Percentiles rank a stretch among this genome's conserved stretches.
Conservation (phyloP, 2,329 filamentous ascomycete species). For the Phyllosticta citrichinensis region DNA sequence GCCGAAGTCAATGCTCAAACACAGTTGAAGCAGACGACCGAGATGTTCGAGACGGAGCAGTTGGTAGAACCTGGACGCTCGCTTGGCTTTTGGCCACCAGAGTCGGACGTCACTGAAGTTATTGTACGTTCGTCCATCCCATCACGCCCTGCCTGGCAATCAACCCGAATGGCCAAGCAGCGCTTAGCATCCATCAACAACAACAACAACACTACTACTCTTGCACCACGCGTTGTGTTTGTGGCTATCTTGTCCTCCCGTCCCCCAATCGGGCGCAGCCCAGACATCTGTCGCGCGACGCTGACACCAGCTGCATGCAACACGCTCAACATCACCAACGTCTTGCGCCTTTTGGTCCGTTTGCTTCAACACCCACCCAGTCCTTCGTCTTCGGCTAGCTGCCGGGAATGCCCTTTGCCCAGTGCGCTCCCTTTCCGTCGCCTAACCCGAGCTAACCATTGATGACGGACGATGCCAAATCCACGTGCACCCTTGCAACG, state of each 20-base stretch:
- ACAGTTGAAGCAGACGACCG: constrained; percentile 4
- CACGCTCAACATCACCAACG: not conserved
- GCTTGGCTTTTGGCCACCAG: not conserved
- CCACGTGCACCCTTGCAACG: not conserved
- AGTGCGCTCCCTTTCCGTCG: not conserved
- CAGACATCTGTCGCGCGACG: not conserved
- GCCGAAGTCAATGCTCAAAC: constrained; percentile 2
- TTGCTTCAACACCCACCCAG: too few species aligned
- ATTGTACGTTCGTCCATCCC: too few species aligned
- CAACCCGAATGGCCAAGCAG: not conserved
- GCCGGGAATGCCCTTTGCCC: not conserved
- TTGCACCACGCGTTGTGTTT: not conserved
- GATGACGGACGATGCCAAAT: not conserved
- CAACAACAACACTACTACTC: not conserved
- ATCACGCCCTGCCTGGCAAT: too few species aligned
- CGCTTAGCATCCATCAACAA: not conserved
- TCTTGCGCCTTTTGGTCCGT: not conserved
- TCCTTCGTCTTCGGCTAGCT: not conserved
- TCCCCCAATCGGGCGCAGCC: not conserved
- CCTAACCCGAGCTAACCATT: not conserved
- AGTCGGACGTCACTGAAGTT: too few species aligned
- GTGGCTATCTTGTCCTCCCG: not conserved
- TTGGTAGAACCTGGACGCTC: not conserved
- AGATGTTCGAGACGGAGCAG: too few species aligned
- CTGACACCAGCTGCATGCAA: not conserved